phyloP scores from a whole-genome alignment of 495 filamentous ascomycete genomes.

The Talaromyces stipitatus region DNA sequence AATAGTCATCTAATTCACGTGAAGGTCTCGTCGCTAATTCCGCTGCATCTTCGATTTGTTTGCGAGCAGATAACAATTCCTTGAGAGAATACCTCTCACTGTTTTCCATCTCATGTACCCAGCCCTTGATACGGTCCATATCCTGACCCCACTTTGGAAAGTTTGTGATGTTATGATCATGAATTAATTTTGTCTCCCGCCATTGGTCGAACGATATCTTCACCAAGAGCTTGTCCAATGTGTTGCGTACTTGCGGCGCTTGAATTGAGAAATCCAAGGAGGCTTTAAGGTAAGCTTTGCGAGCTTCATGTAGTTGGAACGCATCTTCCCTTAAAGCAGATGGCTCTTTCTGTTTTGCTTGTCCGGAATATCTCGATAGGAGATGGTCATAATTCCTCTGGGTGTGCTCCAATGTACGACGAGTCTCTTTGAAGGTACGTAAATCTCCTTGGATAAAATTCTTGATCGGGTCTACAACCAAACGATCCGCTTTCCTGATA shows the following conservation, averaged over 20 bases:
- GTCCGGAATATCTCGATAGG: constrained; percentile 68
- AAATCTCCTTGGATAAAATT: constrained; percentile 68
- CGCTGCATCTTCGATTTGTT: constrained; percentile 75
- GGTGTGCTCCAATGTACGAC: constrained; percentile 63
- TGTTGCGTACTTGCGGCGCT: constrained; percentile 71
- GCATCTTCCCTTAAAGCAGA: constrained; percentile 89
- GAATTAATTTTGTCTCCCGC: constrained; percentile 64
- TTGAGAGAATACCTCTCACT: constrained; percentile 69
- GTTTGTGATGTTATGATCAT: constrained; percentile 47
- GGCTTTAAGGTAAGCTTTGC: constrained; percentile 83
- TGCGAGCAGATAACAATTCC: constrained; percentile 70
- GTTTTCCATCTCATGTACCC: constrained; percentile 87
- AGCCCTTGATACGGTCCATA: constrained; percentile 84
- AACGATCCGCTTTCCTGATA: constrained; percentile 64
- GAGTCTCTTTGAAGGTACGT: constrained; percentile 64
- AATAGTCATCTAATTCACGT: constrained; percentile 89
- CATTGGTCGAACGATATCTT: constrained; percentile 78
- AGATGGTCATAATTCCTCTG: constrained; percentile 79
- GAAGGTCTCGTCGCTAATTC: constrained; percentile 66
- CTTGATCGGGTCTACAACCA: constrained; percentile 74
- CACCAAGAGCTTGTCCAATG: constrained; percentile 80
- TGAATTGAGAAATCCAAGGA: constrained; percentile 89
- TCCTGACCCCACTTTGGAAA: constrained; percentile 62
- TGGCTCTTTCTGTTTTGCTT: constrained; percentile 89
- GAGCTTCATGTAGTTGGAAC: constrained; percentile 89